Percentiles rank a stretch among this genome's conserved stretches.
These are phyloP conservation scores for Pseudogymnoascus sp. DNA, from an alignment of 2,329 filamentous ascomycete genomes.

Conservation along the genomic window DNA sequence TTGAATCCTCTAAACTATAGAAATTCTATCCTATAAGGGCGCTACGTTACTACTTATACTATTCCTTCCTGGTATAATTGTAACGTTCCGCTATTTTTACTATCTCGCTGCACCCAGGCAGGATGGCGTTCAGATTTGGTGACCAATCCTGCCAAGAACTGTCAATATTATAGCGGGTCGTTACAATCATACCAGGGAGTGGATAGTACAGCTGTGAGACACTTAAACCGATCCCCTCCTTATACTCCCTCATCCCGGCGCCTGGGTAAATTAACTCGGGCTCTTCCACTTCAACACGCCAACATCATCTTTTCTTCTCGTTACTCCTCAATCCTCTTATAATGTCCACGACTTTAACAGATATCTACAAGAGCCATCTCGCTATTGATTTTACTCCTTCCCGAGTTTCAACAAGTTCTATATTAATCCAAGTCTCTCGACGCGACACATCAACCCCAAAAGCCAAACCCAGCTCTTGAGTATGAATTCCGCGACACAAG, in stretches of 20 bases:
- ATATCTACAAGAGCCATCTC: background rate
- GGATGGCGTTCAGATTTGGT: no score
- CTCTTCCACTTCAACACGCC: background rate
- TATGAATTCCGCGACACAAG: background rate
- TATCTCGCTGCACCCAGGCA: no score
- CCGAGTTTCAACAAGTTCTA: background rate
- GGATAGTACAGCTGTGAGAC: no score
- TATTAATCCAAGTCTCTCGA: background rate
- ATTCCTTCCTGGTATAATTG: no score
- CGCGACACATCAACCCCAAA: slow-evolving; percentile 2
- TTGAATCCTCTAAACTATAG: no score
- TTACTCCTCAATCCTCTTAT: background rate
- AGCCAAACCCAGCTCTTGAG: background rate
- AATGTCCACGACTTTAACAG: background rate
- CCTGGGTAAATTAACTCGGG: background rate
- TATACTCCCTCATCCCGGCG: background rate
- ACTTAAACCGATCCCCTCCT: no score
- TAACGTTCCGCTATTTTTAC: no score
- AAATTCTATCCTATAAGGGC: no score
- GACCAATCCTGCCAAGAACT: no score
- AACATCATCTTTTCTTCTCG: background rate
- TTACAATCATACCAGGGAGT: no score
- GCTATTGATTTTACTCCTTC: background rate
- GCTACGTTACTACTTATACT: no score
- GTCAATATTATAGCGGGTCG: no score